Base-by-base conservation (phyloP, 768 basidiomycete species). In the Leccinum fibrillosum region DNA sequence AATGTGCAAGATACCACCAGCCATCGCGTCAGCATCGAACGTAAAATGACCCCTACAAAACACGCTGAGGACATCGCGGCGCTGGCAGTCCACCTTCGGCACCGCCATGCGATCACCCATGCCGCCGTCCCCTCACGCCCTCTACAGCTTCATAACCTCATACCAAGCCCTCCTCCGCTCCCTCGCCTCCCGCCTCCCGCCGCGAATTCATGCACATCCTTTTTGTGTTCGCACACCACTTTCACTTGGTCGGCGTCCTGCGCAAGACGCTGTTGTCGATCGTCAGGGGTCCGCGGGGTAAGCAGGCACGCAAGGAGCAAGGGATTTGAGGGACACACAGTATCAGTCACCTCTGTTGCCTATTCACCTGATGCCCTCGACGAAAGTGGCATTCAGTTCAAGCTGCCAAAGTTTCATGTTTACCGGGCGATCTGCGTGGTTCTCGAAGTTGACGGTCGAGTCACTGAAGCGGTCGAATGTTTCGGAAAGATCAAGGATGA, bases 1-100 rank as follows among this genome's bases (percentile, higher is more conserved):
- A 47, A n/a, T 9, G 45, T 39, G 28, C 49, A 32, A 4, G 39
- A 56, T 5, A 54, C 39, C 25, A 21, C 12, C 12, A 12, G 26
- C 9, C 4, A 8, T 3, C 15, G 57, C 12, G 23, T 30, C 32
- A 17, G 15, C 32, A 6, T 26, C 11, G 34, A 39, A 7, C 34
- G 25, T 11, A 47, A 59, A 34, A 17, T 15, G 1, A 53, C 52
- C 17, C 23, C 54, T 17, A 47, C 52, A 7, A 54, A 13, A 5
- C 25, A 47, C 9, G 23, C 59, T 19, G 8, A 39, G 12, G 61
- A 69, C 10, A 35, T 63, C 11, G 39, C 34, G 2, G 26, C 5
- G 10, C 63, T 70, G 6, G 59, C 69, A 34, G 17, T 59, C 5
- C 63, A 57, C 19, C 62, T 72, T 49, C 72, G 72, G 70, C 17